Evolutionary conservation across 108 stramenopile species (phyloP), one percentile per base, ranked within the genome.

Genomic region (Cylindrotheca closterium): DNA sequence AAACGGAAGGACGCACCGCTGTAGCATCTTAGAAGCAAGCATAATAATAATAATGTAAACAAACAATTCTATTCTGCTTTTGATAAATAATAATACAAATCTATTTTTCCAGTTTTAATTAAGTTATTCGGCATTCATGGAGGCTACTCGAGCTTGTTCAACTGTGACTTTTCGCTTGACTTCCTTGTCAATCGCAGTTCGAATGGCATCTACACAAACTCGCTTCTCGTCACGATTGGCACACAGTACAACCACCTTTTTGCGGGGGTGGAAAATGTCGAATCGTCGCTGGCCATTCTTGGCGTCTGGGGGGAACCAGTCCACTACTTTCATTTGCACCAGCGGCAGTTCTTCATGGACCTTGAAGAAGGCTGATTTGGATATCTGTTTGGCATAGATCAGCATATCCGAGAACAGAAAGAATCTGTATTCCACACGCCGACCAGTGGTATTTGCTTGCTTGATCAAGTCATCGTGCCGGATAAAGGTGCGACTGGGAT

Each of bases 361-460:
- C 49, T 69, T 64, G 60, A 48, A 76, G 31, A 63, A 48, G 4
- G 22, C 1, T 1, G 48, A 26, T 1, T 21, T 10, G 21, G 60
- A 27, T n/a, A 74, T 48, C 25, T 55, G 69, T 51, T 75, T 78
- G 26, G 76, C 62, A 55, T 96, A 96, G 8, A 96, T 67, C 27
- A 93, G 67, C 22, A 83, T 63, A 68, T 98, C 98, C 49, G 84
- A 88, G 73, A 98, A 98, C 52, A 98, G 68, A 65, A 96, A 98
- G 73, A 98, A 96, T 4, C 79, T 68, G 70, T 96, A 97, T 7
- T 78, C 67, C 23, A 82, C 75, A 45, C 64, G 74, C 30, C 89
- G 73, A 24, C 94, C 96, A 27, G 73, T 83, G 21, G 94, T 81
- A 58, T 80, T 80, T 51, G 83, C 81, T 32, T 73, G 68, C 73